Base-by-base conservation (phyloP, 73 alveolate species). In the Breviolum minutum region DNA sequence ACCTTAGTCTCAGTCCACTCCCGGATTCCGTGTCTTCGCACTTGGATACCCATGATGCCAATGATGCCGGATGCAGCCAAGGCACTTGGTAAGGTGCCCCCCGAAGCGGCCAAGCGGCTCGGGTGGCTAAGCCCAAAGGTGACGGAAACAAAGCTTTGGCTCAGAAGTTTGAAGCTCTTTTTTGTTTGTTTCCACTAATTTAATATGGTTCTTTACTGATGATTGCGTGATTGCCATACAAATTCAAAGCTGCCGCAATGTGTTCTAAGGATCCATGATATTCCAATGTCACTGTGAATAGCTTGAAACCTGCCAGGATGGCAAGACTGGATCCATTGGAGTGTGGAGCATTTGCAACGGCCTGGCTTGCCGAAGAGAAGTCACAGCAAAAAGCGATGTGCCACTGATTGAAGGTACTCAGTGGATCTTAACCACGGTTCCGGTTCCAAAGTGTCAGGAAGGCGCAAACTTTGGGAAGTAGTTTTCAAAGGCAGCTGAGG, bases 311-410 rank as follows among this genome's bases (percentile, higher is more conserved):
- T 40, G 77, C 77, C 73, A 24, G 92, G n/a, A 61, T 83, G 92
- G 66, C 98, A 92, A 84, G 17, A 92, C 98, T 4, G 98, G 98
- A 61, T 92, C 98, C 98, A 92, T 92, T 7, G 98, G 98, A n/a
- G 98, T 92, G 90, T 92, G 98, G 40, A 92, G 79, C 98, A 92
- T 92, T 19, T 80, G 98, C 60, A 92, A 26, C 24, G 98, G 98
- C 98, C 98, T 92, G 26, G 24, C 63, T 14, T 14, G 71, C 13
- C 17, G 16, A 32, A 40, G 40, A 74, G 16, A 5, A 20, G 84
- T 24, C 84, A 27, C 12, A 5, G 84, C 77, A 68, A 6, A 6
- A 40, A 40, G 54, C 54, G 54, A 40, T 40, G 54, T 40, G 54
- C 54, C 32, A 6, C 54, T 14, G 91, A 69, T 60, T 71, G 32